Evolutionary conservation across 257 asterid genomes (phyloP), one percentile per base, ranked within the genome.

Genomic region (Pogostemon cablin): DNA sequence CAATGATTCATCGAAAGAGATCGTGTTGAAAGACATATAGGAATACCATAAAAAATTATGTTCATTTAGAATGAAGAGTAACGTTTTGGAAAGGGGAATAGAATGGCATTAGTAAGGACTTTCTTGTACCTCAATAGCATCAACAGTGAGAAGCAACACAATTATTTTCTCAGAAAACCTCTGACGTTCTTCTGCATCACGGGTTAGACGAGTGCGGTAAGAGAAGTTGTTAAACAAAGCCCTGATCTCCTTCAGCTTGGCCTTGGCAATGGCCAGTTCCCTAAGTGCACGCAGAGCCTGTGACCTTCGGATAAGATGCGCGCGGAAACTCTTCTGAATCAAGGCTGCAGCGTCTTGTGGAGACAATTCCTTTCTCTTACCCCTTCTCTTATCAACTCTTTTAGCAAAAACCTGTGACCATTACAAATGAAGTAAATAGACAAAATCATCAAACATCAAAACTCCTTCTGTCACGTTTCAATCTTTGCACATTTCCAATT

Each of bases 201-300:
- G 84, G 52, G 76, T 20, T 25, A 95, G 75, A 38, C 78, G 89
- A 52, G 92, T 88, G 12, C 97, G 87, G 81, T 88, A 95, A 9
- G 99, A 71, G 90, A 91, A 95, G 88, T 95, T 89, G 88, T 85
- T 88, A 85, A 95, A 95, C 78, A 84, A 52, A 55, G 92, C 84
- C 81, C 96, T 88, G 10, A 93, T 64, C 79, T 93, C 98, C 93
- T 91, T 91, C 81, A 95, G 78, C 85, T 86, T 91, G 74, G 78
- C 70, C 89, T 91, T 95, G 50, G 97, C 97, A 81, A 91, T 85
- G 61, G 98, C 99, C 72, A 95, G 86, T 72, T 95, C 98, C 40
- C 99, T 82, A 11, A 91, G 87, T 0, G 95, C 95, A 65, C 98
- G 90, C n/a, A 95, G 81, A 50, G 96, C 80, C 80, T 91, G 91